phyloP scores from a whole-genome alignment of 2,329 filamentous ascomycete species.

The Leptosphaerulina australis region DNA sequence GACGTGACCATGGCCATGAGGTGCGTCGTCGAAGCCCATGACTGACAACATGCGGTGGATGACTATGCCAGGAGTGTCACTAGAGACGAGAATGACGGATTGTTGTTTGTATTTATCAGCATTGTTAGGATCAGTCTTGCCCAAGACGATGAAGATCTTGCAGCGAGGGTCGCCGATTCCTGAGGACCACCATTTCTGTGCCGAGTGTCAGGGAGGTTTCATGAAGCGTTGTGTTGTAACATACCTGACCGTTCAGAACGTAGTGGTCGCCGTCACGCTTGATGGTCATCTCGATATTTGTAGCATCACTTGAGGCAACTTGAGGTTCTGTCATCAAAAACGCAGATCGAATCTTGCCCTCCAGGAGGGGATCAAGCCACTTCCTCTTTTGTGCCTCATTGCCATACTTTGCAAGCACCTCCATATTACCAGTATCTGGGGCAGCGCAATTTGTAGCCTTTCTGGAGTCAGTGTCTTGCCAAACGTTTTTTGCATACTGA shows the following conservation, averaged over 20 bases:
- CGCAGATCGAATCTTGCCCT: constrained; percentile 84
- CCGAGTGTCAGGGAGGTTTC: background rate
- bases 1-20: constrained; percentile 95
- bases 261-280: constrained; percentile 83
- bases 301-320: constrained; percentile 87
- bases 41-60: constrained; percentile 92
- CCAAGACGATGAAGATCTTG: constrained; percentile 95
- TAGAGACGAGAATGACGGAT: constrained; percentile 88
- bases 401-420: constrained; percentile 90
- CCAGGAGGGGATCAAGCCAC: constrained; percentile 82
- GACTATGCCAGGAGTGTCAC: constrained; percentile 81
- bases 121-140: constrained; percentile 81
- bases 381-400: constrained; percentile 81
- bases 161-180: constrained; percentile 93
- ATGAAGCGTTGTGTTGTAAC: constrained; percentile 22
- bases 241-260: constrained; percentile 83
- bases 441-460: constrained; percentile 84
- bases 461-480: constrained; percentile 5
- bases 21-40: constrained; percentile 97
- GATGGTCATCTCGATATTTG: constrained; percentile 87
- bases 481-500: background rate
- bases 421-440: constrained; percentile 95
- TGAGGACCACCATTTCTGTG: constrained; percentile 98
- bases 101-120: constrained; percentile 84
- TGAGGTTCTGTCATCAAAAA: constrained; percentile 95